Evolutionary conservation across 2,329 filamentous ascomycete species (phyloP), one percentile per base, ranked within the genome.

Genomic region (Fusarium sulawesiense): DNA sequence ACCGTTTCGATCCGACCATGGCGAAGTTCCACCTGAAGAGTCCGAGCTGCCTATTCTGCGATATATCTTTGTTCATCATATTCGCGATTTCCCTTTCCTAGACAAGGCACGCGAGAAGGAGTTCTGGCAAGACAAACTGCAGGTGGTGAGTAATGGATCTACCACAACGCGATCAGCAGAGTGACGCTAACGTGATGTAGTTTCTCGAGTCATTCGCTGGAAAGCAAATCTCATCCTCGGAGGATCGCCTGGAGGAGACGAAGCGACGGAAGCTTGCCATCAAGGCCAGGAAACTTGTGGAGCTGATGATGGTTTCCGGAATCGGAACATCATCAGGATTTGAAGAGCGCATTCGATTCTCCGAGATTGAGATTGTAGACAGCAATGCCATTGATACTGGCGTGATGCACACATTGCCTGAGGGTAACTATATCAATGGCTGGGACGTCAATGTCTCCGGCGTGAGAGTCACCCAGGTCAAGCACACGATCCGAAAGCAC

Each of bases 231-330:
- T 98, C 95, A 4, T 97, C 94, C 8, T 98, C 95, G 7, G 96
- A 98, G 81, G 96, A 99, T 78, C 89, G 96, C 6, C 83, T 98
- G 30, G 96, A 99, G 81, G 94, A 98, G 81, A 98, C 96, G 12
- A 99, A 99, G 84, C 89, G 96, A 62, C 88, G 91, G 71, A 99
- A 99, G 80, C 83, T 99, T 70, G 95, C 96, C 6, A 86, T 91
- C 74, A 99, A 99, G 86, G 93, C 93, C 49, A 91, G 96, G 79
- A 99, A 99, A 83, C 84, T 99, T 61, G 93, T 99, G 13, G 96
- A 99, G 84, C 85, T 99, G 66, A 99, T 99, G 96, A 98, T 99
- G 94, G 96, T 99, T 11, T 98, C 95, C 10, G 96, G 96, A 40
- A 92, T 99, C 61, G 93, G 93, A 34, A 99, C 96, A 2, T 94